phyloP scores from a whole-genome alignment of 73 alveolate species.

The Breviolum minutum region DNA sequence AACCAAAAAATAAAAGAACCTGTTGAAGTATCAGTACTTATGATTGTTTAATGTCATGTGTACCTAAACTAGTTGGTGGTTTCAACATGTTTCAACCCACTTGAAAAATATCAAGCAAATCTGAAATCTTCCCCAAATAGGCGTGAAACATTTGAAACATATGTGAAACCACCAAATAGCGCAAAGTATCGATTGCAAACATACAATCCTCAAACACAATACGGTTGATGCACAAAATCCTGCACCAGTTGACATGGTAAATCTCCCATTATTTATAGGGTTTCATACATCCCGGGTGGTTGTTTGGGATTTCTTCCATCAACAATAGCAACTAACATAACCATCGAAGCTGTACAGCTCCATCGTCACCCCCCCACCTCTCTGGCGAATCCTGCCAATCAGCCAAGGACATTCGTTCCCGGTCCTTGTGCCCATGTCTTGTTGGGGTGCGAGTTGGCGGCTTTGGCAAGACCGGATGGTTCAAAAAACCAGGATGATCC shows the following conservation, averaged over 20 bases:
- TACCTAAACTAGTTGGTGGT: too few species aligned
- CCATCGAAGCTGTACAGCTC: not conserved
- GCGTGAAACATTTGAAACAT: not conserved
- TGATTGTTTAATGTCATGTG: not conserved
- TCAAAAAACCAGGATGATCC: too few species aligned
- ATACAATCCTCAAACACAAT: too few species aligned
- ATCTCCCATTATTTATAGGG: too few species aligned
- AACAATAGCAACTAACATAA: not conserved
- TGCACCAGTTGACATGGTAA: too few species aligned
- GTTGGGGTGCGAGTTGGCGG: not conserved
- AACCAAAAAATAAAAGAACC: too few species aligned
- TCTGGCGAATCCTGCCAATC: slow-evolving; percentile 54
- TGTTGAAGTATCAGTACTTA: too few species aligned
- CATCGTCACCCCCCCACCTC: not conserved
- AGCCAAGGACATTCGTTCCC: slow-evolving; percentile 56
- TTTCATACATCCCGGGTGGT: too few species aligned
- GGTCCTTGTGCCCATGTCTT: not conserved
- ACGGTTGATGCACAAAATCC: too few species aligned
- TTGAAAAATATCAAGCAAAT: too few species aligned
- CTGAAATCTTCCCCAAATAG: not conserved
- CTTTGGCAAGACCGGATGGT: too few species aligned
- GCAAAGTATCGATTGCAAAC: not conserved
- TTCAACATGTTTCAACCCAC: not conserved
- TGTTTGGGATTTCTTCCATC: not conserved
- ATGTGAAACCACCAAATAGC: not conserved